A percentile compares a stretch with the other conserved stretches of the same genome.
Evolutionary conservation across 495 filamentous ascomycete genomes (phyloP).

Genomic region (Paragyromitra xinjiangensis): DNA sequence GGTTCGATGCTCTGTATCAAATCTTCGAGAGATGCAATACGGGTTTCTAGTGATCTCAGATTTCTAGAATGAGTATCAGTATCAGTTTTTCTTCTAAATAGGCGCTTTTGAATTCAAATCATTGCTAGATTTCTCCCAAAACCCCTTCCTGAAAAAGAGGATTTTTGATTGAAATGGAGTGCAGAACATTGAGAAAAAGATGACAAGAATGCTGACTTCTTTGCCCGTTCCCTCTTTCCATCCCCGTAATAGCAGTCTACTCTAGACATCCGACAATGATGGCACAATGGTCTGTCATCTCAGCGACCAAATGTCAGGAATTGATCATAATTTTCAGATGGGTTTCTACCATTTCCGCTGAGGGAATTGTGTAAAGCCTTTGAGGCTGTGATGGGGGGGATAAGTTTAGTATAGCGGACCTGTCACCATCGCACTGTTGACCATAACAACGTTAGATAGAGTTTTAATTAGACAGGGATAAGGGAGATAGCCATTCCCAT

Average conservation of each 20-base stretch:
- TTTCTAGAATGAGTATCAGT: conserved; percentile 25
- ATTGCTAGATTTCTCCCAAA: not conserved
- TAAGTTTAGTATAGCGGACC: conserved; percentile 27
- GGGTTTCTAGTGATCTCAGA: conserved; percentile 21
- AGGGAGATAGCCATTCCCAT: too few relatives aligned
- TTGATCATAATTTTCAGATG: not conserved
- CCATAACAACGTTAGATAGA: conserved; percentile 4
- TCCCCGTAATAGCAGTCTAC: conserved; percentile 46
- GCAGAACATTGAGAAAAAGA: not conserved
- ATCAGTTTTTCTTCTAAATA: not conserved
- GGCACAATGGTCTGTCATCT: conserved; percentile 34
- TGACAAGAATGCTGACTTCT: conserved; percentile 34
- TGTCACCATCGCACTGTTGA: conserved; percentile 50
- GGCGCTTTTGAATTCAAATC: not conserved
- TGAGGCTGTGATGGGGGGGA: not conserved
- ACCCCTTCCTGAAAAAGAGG: not conserved
- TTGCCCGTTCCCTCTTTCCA: conserved; percentile 51
- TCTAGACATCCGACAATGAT: conserved; percentile 22
- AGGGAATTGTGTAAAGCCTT: not conserved
- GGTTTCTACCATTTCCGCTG: too few relatives aligned
- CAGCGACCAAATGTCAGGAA: conserved; percentile 17
- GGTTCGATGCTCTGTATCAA: conserved; percentile 33
- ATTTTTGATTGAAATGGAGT: not conserved
- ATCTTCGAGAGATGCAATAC: conserved; percentile 31
- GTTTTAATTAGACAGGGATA: not conserved